Conservation (phyloP, 768 basidiomycete species). For the Mycena albidolilacea region DNA sequence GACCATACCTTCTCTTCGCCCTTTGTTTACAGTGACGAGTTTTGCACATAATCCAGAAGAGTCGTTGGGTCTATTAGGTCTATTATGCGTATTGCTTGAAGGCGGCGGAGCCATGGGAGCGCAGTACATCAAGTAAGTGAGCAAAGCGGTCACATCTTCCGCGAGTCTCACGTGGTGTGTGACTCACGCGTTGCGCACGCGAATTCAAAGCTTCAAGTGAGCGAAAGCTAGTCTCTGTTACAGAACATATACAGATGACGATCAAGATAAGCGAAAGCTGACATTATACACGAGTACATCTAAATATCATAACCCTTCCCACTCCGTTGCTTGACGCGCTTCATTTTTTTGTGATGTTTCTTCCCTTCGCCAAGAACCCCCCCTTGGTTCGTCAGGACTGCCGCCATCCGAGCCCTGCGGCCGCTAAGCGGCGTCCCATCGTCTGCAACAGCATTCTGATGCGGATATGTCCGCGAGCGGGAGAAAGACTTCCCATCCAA, state of each 20-base stretch:
- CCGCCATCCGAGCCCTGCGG: constrained; percentile 58
- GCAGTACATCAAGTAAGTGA: background rate
- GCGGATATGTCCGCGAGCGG: constrained; percentile 80
- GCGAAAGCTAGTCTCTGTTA: too few species aligned
- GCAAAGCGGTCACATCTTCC: background rate
- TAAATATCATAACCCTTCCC: constrained; percentile 89
- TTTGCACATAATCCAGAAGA: constrained; percentile 74
- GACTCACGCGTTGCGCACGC: background rate
- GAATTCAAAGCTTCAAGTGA: too few species aligned
- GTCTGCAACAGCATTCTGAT: constrained; percentile 85
- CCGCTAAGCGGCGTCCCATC: constrained; percentile 79
- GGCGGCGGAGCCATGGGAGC: constrained; percentile 10
- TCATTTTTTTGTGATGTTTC: constrained; percentile 89
- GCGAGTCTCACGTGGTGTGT: background rate
- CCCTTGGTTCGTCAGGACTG: constrained; percentile 58
- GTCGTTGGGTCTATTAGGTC: background rate
- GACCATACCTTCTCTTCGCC: constrained; percentile 74
- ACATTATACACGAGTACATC: background rate
- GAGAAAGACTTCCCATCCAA: constrained; percentile 73
- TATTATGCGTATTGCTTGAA: background rate
- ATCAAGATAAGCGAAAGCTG: too few species aligned
- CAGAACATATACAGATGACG: too few species aligned
- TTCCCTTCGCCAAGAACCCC: constrained; percentile 64
- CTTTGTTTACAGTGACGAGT: constrained; percentile 72
- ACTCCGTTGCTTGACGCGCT: constrained; percentile 89